These are phyloP conservation scores for Fusarium sp. DNA, from an alignment of 2,329 filamentous ascomycete species.

Conservation along the genomic window DNA sequence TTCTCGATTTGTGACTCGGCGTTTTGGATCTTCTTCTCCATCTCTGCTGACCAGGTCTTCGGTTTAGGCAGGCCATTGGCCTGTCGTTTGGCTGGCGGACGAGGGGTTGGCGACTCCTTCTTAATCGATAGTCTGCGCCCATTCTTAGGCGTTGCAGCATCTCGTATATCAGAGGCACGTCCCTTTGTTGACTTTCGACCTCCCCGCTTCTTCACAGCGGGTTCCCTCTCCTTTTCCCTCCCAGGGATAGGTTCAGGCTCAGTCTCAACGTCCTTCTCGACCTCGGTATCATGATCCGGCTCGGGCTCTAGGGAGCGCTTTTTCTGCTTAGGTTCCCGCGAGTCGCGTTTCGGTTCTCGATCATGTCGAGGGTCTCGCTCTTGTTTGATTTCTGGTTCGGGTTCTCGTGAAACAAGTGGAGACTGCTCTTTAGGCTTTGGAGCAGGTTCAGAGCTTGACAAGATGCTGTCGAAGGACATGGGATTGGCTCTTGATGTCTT, in stretches of 20 bases:
- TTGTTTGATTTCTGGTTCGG: conserved; percentile 36
- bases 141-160: conserved; percentile 63
- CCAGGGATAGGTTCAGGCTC: conserved; percentile 50
- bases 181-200: conserved; percentile 60
- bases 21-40: conserved; percentile 58
- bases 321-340: conserved; percentile 44
- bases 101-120: conserved; percentile 61
- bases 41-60: conserved; percentile 70
- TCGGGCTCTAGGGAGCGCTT: conserved; percentile 50
- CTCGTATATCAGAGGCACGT: conserved; percentile 65
- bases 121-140: conserved; percentile 66
- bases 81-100: conserved; percentile 69
- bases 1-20: conserved; percentile 60
- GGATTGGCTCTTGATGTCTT: conserved; percentile 82
- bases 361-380: conserved; percentile 34
- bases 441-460: conserved; percentile 81
- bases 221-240: conserved; percentile 50
- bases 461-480: conserved; percentile 96
- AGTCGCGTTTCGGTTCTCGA: conserved; percentile 38
- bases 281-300: conserved; percentile 52
- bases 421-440: conserved; percentile 65
- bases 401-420: conserved; percentile 52
- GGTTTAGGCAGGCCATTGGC: conserved; percentile 74
- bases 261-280: conserved; percentile 54
- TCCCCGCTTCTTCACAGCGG: conserved; percentile 51